phyloP scores from a whole-genome alignment of 2,329 filamentous ascomycete genomes.

The Emericellopsis atlantica region DNA sequence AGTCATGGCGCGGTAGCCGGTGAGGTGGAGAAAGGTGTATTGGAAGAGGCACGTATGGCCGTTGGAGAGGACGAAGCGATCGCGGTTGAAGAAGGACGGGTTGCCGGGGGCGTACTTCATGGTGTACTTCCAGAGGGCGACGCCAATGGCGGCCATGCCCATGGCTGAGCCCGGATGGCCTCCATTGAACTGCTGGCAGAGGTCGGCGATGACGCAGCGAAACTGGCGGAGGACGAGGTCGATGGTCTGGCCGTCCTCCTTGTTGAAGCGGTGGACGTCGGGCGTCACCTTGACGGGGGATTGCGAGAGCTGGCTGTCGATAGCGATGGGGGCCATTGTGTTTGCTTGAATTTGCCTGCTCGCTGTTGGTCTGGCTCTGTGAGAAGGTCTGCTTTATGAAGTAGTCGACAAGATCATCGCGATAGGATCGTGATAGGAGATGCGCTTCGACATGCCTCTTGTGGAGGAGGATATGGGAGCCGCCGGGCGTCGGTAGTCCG shows the following conservation, averaged over 20 bases:
- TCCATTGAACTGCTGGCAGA: slow-evolving; percentile 58
- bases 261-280: not conserved
- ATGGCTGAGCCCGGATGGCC: slow-evolving; percentile 56
- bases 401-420: too few species aligned
- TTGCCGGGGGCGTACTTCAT: slow-evolving; percentile 48
- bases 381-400: too few species aligned
- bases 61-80: slow-evolving; percentile 51
- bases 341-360: too few species aligned
- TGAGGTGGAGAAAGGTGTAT: slow-evolving; percentile 38
- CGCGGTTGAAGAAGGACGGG: slow-evolving; percentile 45
- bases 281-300: not conserved
- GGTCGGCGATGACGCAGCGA: slow-evolving; percentile 50
- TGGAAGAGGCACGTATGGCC: slow-evolving; percentile 43
- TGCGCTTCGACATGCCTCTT: too few species aligned
- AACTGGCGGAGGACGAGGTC: slow-evolving; percentile 47
- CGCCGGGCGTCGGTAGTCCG: too few species aligned
- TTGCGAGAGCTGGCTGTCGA: not conserved
- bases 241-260: not conserved
- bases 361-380: too few species aligned
- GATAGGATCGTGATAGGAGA: too few species aligned
- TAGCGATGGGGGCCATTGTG: not conserved
- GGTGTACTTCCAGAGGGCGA: slow-evolving; percentile 46
- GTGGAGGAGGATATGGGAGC: too few species aligned
- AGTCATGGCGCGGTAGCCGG: slow-evolving; percentile 41
- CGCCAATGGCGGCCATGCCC: slow-evolving; percentile 49